These are phyloP conservation scores for Pseudopyricularia javanii DNA, from an alignment of 2,329 filamentous ascomycete genomes.

Conservation along the genomic window DNA sequence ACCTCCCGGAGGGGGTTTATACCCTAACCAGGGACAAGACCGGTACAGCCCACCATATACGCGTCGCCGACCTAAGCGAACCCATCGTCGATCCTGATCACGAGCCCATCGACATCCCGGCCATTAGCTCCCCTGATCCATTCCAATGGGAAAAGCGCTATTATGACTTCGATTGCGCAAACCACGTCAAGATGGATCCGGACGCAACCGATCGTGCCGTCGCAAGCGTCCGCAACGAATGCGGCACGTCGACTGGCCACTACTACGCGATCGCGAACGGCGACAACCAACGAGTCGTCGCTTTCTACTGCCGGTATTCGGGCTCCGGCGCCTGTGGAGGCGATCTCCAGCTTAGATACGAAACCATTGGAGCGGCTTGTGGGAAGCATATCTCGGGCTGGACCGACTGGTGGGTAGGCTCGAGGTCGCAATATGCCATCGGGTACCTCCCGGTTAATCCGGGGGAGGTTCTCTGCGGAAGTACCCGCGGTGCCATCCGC, in stretches of 20 bases:
- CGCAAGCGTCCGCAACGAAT: neutral
- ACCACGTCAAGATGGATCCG: neutral
- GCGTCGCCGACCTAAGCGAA: neutral
- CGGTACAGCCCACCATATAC: neutral
- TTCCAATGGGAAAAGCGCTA: neutral
- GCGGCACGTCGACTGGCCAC: neutral
- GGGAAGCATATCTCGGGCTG: neutral
- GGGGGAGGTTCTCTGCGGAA: neutral
- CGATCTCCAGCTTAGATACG: neutral
- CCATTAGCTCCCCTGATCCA: neutral
- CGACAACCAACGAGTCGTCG: neutral
- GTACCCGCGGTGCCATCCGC: no score
- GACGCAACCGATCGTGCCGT: neutral
- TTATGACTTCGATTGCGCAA: neutral
- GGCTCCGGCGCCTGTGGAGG: neutral
- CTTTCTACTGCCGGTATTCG: neutral
- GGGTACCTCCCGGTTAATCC: neutral
- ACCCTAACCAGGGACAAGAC: neutral
- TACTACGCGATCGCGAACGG: neutral
- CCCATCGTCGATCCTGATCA: neutral
- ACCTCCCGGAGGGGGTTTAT: neutral
- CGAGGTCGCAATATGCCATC: neutral
- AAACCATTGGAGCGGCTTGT: neutral
- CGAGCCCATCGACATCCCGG: neutral
- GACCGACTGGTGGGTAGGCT: neutral